Evolutionary conservation across 306 rosid species (phyloP), one percentile per base, ranked within the genome.

Genomic region (Acacia acuminata): DNA sequence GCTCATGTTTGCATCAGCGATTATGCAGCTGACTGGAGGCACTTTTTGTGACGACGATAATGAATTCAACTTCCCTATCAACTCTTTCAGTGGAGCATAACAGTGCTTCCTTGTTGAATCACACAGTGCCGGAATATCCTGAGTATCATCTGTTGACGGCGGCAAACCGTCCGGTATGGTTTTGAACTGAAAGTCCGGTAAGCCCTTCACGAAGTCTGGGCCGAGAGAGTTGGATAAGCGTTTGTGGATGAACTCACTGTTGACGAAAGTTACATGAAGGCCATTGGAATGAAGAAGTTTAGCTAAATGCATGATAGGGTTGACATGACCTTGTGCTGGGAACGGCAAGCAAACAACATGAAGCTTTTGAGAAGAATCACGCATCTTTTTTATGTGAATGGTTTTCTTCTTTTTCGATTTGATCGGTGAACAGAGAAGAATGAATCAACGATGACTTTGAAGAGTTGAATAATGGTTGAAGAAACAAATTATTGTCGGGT

Each of bases 261-360:
- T 79, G 27, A 85, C 83, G 53, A 79, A 86, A 50, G 88, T 82
- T 75, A 86, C 17, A 64, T 86, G 82, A 50, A 82, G 42, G 45
- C 86, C 88, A 11, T 20, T 61, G 40, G 34, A 79, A 47, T 82
- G 84, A 10, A 86, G 79, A 66, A 83, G 80, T 71, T 83, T 86
- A 60, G 89, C 84, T 44, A 86, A 72, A n/a, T 64, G 66, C 86
- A 86, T 80, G 56, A 86, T 17, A 17, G 88, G 88, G 40, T 65
- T 82, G 34, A 83, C 65, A 67, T 86, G 88, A 17, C 88, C 88
- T 27, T 82, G 84, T 38, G 80, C 32, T 32, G 86, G 82, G 69
- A 11, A 82, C 32, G 88, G 85, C 16, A 81, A 69, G 60, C 77
- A 78, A 9, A 85, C 81, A 32, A 68, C 83, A 73, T 85, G 88